Percentiles rank a stretch among this genome's conserved stretches.
Conservation (phyloP, 73 alveolate species). For the Symbiodinium natans region DNA sequence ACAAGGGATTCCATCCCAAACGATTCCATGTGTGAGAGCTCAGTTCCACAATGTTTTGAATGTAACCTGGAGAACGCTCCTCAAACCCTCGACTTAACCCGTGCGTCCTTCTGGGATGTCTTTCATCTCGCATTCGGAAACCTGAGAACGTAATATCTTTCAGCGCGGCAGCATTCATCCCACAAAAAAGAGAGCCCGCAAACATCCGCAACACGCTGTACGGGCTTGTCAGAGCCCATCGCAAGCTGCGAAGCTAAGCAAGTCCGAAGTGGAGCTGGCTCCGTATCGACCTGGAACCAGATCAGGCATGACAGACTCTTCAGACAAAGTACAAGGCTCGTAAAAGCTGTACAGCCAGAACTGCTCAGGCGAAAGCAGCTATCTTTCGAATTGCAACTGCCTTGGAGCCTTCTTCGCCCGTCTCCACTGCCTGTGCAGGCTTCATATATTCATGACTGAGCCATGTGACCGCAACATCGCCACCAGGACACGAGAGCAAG, state of each 20-base stretch:
- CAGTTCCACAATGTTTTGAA: too few species aligned
- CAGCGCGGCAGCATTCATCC: not conserved
- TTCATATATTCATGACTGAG: too few species aligned
- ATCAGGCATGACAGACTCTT: too few species aligned
- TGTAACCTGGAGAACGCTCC: too few species aligned
- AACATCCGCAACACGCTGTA: too few species aligned
- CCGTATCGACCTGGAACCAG: constrained; percentile 6
- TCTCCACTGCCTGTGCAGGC: too few species aligned
- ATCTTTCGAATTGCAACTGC: not conserved
- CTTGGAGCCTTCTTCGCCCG: not conserved
- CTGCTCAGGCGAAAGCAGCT: not conserved
- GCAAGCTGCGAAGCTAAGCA: not conserved
- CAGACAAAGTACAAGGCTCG: not conserved
- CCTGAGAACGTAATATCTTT: not conserved
- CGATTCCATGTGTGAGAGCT: too few species aligned
- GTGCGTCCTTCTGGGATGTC: not conserved
- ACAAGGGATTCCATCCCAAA: too few species aligned
- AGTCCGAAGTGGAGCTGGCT: not conserved
- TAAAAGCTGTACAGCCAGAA: not conserved
- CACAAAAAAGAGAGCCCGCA: too few species aligned
- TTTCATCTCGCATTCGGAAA: not conserved
- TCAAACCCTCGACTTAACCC: not conserved
- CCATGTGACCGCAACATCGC: too few species aligned
- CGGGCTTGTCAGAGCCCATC: not conserved
- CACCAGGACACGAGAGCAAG: too few species aligned